Base-by-base conservation (phyloP, 2,329 filamentous ascomycete species). In the Penicillium verrucosum region DNA sequence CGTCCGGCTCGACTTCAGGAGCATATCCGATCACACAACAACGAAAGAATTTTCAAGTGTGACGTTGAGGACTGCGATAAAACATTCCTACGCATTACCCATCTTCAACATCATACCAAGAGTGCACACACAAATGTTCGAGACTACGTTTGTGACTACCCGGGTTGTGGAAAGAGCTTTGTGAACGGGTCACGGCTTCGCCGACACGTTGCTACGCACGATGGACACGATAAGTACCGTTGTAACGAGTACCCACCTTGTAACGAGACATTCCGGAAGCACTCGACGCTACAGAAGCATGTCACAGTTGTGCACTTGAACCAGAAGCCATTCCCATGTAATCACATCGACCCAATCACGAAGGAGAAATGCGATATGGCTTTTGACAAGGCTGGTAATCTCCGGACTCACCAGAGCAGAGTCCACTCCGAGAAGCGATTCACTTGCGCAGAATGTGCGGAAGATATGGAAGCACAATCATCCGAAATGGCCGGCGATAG, bases 31-130 rank as follows among this genome's bases (percentile, higher is more conserved):
- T 92, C 89, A 1, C 93, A 97, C 73, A 93, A 85, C 51, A 91
- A 93, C 64, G 89, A 93, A 65, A 85, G 92, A 1, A 86, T 91
- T 0, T 95, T 89, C 73, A 80, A 81, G 38, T 97, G 93, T 69
- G 78, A 81, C 2, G 82, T 88, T 60, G 76, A 81, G 6, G 86
- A 76, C 41, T 97, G 93, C 70, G 84, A 85, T 66, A 97, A 96
- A 77, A 83, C 87, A 41, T 97, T 96, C 71, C 83, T 91, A 14
- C 89, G 94, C 60, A 85, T 90, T 63, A 93, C 93, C 65, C 92
- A 97, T 75, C 80, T 97, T 18, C 87, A 88, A 58, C 88, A 92
- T 62, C 93, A 97, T 71, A 76, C 95, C 68, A 92, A 92, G 70
- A 89, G 89, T 54, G 87, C 88, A 11, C 93, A 97, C 71, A 88